Percentiles rank a stretch among this genome's conserved stretches.
Evolutionary conservation across 2,329 filamentous ascomycete species (phyloP).

Genomic region (Claviceps humidiphila): DNA sequence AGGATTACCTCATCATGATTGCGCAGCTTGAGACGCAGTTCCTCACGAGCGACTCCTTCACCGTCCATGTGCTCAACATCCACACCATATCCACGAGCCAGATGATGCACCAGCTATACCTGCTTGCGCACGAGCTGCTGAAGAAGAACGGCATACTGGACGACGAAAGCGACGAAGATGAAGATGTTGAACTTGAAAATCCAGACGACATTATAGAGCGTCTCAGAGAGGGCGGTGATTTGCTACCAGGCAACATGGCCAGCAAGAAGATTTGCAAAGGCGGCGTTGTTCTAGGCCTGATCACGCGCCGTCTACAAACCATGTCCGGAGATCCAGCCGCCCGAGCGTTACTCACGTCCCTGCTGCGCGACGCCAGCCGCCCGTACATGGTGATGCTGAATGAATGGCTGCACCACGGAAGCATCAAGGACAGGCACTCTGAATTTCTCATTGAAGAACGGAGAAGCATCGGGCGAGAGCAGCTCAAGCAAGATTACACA

Average conservation of each 20-base stretch:
- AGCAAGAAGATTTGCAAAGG: constrained; percentile 92
- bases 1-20: constrained; percentile 86
- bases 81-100: constrained; percentile 83
- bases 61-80: constrained; percentile 82
- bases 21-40: constrained; percentile 90
- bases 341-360: constrained; percentile 62
- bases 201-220: constrained; percentile 89
- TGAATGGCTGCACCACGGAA: constrained; percentile 94
- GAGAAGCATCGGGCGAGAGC: constrained; percentile 83
- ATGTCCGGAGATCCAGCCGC: constrained; percentile 93
- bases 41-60: constrained; percentile 77
- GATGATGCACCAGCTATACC: constrained; percentile 83
- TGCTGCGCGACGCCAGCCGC: constrained; percentile 76
- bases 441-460: constrained; percentile 95
- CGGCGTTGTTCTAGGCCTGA: constrained; percentile 79
- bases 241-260: constrained; percentile 64
- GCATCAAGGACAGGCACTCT: constrained; percentile 82
- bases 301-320: constrained; percentile 71
- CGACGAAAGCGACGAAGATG: constrained; percentile 59
- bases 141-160: constrained; percentile 81
- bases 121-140: constrained; percentile 72
- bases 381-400: constrained; percentile 98
- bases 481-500: constrained; percentile 89
- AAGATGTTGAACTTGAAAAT: constrained; percentile 60
- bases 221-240: constrained; percentile 71